Evolutionary conservation across 495 filamentous ascomycete genomes (phyloP), one percentile per base, ranked within the genome.

Genomic region (Tuber umbilicatum): DNA sequence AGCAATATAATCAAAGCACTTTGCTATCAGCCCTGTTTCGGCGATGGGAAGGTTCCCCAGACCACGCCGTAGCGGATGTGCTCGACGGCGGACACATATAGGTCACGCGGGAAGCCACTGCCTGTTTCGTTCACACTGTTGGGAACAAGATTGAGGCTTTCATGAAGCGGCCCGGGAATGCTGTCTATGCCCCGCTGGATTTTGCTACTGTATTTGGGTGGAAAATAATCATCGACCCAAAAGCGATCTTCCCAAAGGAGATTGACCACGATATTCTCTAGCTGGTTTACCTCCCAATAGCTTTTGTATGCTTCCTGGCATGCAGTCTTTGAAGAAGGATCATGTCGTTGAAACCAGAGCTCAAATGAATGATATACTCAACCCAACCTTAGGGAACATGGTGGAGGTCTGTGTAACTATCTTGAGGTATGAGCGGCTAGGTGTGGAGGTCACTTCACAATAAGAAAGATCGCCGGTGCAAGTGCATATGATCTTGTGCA

Each of bases 391-490:
- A 64, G 95, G 95, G 70, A 99, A 98, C 88, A 97, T 97, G 93
- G 95, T 99, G 17, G 96, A 98, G 84, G 94, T 98, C 39, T 97
- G 94, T 82, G 95, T 94, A 74, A 97, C 95, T 12, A 97, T 99
- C 81, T 91, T 89, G 72, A 90, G 96, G 31, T 89, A 96, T 60
- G 92, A 93, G 71, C 81, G 91, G 79, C 87, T 92, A 27, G 93
- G 98, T 75, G 98, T 99, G 96, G 93, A 98, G 82, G 95, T 99
- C 23, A 97, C 93, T 21, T 97, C 93, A 70, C 95, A 98, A 90
- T 87, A 85, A 91, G 95, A 78, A 97, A 97, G 87, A 89, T 90
- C 72, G 1, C 94, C 96, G 12, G 97, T 97, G 89, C 92, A 98
- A 84, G 86, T 99, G 42, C 92, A 97, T 81, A 89, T 98, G 43